Evolutionary conservation across 139 green algal genomes (phyloP), one percentile per base, ranked within the genome.

Genomic region (Nannochloris sp.): DNA sequence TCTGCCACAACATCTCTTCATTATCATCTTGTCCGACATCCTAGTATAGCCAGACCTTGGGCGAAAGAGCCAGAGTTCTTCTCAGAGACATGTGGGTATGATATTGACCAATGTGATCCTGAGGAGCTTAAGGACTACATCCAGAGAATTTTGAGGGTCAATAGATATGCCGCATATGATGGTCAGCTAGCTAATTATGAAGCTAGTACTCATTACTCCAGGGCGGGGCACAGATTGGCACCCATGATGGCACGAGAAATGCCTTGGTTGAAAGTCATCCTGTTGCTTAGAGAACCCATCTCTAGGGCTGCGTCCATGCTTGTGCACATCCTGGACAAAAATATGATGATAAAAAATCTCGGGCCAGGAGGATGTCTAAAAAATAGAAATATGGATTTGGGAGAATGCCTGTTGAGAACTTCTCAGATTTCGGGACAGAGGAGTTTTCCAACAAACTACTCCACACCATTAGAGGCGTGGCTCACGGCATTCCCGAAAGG

Each of bases 261-360:
- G 27, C 67, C 67, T 43, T 73, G 67, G 67, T 14, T 73, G 2
- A 73, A 73, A 51, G 27, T 73, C 5, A 64, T 73, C 44, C 14
- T 60, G 9, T 48, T 37, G 27, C n/a, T 73, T 31, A 31, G 67
- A 24, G 67, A 73, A 14, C 67, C 67, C 58, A 66, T 73, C n/a
- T 73, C 67, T 31, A 49, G 60, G n/a, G 60, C 60, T 27, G 64
- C 64, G 43, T 70, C 60, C 11, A 74, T 74, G 68, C 49, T 74
- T 19, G 21, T 64, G 3, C 68, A 74, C 61, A 62, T 68, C 43
- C 43, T 68, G n/a, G 67, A 73, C 23, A 51, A 69, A 21, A 34
- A 44, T 19, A 23, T 64, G 21, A 58, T 15, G 57, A 19, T 53
- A 19, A 19, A 21, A 19, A 53, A 21, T 53, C 34, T 40, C 7